Conservation (phyloP, 1,284 basidiomycete species). For the Nidula niveotomentosa region DNA sequence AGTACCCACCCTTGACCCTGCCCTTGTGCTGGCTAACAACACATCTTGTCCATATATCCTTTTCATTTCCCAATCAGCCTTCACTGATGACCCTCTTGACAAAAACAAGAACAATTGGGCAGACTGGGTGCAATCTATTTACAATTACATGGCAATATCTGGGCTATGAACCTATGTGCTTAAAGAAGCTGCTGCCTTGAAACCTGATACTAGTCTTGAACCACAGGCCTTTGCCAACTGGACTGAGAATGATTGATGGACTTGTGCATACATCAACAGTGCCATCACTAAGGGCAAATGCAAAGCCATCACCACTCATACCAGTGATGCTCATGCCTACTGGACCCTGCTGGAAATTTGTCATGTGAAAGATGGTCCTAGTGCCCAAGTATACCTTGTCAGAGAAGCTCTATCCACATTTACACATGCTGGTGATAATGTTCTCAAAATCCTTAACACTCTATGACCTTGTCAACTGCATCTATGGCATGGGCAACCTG, state of each 20-base stretch:
- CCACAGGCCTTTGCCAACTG: conserved; percentile 7
- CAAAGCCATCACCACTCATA: conserved; percentile 1
- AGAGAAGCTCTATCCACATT: neutral
- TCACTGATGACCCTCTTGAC: neutral
- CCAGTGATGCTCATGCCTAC: neutral
- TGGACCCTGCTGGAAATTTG: neutral
- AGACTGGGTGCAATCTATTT: neutral
- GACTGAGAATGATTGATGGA: conserved; percentile 3
- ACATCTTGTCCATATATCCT: neutral
- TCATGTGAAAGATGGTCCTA: neutral
- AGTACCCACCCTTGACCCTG: neutral
- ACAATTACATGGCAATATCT: neutral
- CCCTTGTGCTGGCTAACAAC: neutral
- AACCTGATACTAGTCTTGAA: conserved; percentile 2
- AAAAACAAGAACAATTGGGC: neutral
- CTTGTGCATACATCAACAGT: conserved; percentile 5
- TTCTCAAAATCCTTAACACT: neutral
- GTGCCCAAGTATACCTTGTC: neutral
- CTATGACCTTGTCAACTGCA: too few species aligned
- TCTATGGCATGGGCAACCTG: too few species aligned
- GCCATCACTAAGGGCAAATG: conserved; percentile 1
- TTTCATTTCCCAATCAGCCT: neutral
- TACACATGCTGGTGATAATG: neutral
- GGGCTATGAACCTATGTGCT: neutral
- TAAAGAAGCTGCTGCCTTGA: too few species aligned